Conservation (phyloP, 306 rosid genomes). For the Rubus idaeus region DNA sequence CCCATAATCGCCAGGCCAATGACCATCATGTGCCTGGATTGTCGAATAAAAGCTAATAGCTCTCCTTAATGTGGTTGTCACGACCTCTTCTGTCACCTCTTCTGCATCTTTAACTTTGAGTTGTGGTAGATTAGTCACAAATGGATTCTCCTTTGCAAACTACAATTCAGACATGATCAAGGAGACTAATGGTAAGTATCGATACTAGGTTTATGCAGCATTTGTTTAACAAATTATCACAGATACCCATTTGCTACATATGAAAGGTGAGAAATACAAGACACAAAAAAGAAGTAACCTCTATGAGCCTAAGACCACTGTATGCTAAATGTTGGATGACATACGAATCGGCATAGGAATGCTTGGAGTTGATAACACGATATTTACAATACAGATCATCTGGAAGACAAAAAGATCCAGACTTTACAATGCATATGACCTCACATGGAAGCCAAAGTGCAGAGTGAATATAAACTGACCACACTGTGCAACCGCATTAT, state of each 20-base stretch:
- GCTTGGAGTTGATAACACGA: neutral
- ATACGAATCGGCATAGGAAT: neutral
- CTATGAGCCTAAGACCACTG: neutral
- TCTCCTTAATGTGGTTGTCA: slow-evolving; percentile 28
- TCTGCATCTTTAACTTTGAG: slow-evolving; percentile 35
- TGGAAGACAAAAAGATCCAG: neutral
- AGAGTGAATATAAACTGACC: neutral
- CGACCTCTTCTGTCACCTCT: slow-evolving; percentile 31
- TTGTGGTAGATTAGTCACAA: slow-evolving; percentile 27
- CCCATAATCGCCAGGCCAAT: slow-evolving; percentile 46
- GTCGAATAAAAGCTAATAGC: slow-evolving; percentile 37
- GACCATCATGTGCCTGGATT: slow-evolving; percentile 42
- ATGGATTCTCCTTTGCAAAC: slow-evolving; percentile 34
- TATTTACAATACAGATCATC: neutral
- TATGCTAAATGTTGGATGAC: neutral
- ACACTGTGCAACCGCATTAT: neutral
- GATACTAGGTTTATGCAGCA: neutral
- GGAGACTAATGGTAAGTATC: neutral
- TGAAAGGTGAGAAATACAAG: neutral
- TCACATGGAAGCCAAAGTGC: neutral
- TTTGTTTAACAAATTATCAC: neutral
- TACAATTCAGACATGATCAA: neutral
- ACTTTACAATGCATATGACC: neutral
- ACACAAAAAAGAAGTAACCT: neutral
- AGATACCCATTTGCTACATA: neutral